phyloP scores from a whole-genome alignment of 441 rosid genomes.

The Croton laevigatus region DNA sequence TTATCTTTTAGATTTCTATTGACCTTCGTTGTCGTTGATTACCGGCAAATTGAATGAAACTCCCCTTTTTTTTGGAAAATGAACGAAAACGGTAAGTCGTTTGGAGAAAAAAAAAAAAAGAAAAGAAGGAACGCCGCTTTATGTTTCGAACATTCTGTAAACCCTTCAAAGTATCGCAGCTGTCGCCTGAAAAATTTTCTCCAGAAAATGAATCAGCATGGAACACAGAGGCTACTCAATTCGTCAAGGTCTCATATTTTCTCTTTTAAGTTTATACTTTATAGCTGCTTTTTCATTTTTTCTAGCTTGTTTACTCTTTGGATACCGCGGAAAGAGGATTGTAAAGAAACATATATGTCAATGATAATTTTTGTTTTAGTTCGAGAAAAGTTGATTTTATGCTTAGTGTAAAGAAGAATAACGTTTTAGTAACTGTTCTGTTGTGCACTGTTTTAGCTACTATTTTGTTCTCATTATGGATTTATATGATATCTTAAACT shows the following conservation, averaged over 20 bases:
- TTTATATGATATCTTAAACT: neutral
- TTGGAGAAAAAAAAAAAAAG: too few relatives aligned
- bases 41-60: too few relatives aligned
- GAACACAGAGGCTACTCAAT: neutral
- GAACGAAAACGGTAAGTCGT: too few relatives aligned
- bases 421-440: neutral
- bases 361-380: too few relatives aligned
- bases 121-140: too few relatives aligned
- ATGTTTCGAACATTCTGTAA: neutral
- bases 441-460: too few relatives aligned
- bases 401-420: neutral
- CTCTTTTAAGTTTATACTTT: neutral
- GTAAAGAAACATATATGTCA: too few relatives aligned
- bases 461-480: neutral
- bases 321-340: conserved; percentile 1
- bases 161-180: neutral
- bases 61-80: too few relatives aligned
- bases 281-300: neutral
- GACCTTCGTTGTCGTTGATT: too few relatives aligned
- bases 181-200: conserved; percentile 8
- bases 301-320: neutral
- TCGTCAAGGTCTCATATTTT: conserved; percentile 23
- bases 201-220: conserved; percentile 26
- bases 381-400: neutral
- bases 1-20: too few relatives aligned